Evolutionary conservation across 805 yeast genomes (phyloP), one percentile per base, ranked within the genome.

Genomic region (Wickerhamiella cacticola): DNA sequence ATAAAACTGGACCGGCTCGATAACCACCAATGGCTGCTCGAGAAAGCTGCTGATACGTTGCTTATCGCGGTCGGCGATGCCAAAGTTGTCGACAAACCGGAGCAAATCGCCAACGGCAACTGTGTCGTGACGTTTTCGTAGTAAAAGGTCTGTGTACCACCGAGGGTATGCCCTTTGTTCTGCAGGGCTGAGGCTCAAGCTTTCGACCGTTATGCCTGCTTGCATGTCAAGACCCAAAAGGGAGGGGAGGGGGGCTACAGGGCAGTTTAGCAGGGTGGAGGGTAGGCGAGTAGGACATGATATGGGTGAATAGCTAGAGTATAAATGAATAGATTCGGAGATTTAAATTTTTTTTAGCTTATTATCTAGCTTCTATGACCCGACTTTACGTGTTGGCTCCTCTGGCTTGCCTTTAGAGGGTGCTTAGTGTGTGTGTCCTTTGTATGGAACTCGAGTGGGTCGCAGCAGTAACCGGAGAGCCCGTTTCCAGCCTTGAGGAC

Each of bases 1-100:
- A 66, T 83, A 92, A 65, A 92, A 89, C 62, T 87, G 94, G 5
- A 95, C 94, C 48, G 87, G 79, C 57, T 85, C 87, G 48, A 89
- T 70, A 2, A 82, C 73, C 48, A 70, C 70, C 28, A 72, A 51
- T 9, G 57, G 59, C 36, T 50, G 55, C 31, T 59, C 64, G 35
- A 66, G 62, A 29, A 65, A 49, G 16, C 52, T 52, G 31, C 57
- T 42, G 29, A 67, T 60, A 49, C 53, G 51, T 23, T 70, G 70
- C 59, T 76, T 77, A 28, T 75, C 66, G 2, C 62, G 56, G 1
- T 70, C 71, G 1, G 78, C 58, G 12, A 89, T 65, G 48, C 76
- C 79, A 68, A 89, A 89, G 62, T 89, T 88, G 56, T 72, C 70
- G 50, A 92, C 68, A 61, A 89, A 89, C 41, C 68, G 68, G 63